Percentiles rank a stretch among this genome's conserved stretches.
These are phyloP conservation scores for Stephanodiscus minutulus DNA, from an alignment of 108 stramenopile genomes.

Conservation along the genomic window DNA sequence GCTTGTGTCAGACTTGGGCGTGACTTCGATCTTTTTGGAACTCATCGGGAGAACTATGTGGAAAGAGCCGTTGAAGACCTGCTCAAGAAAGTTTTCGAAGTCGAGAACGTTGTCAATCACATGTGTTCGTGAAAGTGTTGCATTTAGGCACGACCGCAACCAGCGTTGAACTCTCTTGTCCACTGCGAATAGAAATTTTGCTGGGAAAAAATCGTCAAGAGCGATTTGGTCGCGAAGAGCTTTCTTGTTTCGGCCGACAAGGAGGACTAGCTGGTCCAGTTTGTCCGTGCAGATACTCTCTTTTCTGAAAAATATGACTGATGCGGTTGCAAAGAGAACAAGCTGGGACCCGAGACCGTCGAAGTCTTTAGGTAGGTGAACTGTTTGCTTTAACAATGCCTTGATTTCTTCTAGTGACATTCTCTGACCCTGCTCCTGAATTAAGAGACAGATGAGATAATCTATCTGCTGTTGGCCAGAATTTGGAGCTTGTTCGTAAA, in stretches of 20 bases:
- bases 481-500: constrained; percentile 11
- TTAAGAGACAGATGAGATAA: background rate
- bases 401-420: no score
- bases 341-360: no score
- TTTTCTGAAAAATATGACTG: background rate
- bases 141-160: no score
- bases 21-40: background rate
- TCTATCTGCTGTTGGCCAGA: no score
- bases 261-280: background rate
- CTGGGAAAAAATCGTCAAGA: background rate
- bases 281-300: background rate
- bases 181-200: constrained; percentile 15
- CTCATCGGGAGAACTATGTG: no score
- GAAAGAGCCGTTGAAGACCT: background rate
- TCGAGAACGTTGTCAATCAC: constrained; percentile 1
- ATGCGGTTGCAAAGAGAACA: no score
- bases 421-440: background rate
- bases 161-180: no score
- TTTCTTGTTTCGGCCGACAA: background rate
- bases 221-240: no score
- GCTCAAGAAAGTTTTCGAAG: background rate
- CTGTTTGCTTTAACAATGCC: background rate
- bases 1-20: background rate
- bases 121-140: no score
- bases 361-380: background rate